A percentile compares a stretch with the other conserved stretches of the same genome.
Evolutionary conservation across 2,329 filamentous ascomycete species (phyloP).

Genomic region (Verticillium albo-atrum): DNA sequence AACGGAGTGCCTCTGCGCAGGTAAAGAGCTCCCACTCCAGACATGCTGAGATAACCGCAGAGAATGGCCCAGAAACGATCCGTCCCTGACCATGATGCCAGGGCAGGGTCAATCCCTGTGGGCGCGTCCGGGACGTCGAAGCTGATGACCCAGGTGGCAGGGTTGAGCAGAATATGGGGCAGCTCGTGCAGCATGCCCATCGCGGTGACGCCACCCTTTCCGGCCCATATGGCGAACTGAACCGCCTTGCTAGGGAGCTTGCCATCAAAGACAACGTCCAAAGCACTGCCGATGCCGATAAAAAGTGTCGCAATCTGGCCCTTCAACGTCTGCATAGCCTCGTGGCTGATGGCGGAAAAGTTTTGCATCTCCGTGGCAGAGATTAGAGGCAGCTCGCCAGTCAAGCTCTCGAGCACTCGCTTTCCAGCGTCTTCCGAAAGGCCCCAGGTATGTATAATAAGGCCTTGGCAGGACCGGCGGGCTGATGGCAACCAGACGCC

Average conservation of each 20-base stretch:
- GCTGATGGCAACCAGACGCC: conserved; percentile 6
- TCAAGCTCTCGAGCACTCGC: conserved; percentile 45
- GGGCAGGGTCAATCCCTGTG: conserved; percentile 43
- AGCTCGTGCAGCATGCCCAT: conserved; percentile 24
- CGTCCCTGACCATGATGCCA: conserved; percentile 63
- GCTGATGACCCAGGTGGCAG: conserved; percentile 55
- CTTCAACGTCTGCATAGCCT: conserved; percentile 60
- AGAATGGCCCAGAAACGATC: conserved; percentile 70
- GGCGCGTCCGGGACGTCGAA: conserved; percentile 38
- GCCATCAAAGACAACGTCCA: conserved; percentile 41
- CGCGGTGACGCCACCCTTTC: conserved; percentile 13
- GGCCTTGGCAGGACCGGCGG: not conserved
- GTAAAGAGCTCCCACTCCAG: conserved; percentile 71
- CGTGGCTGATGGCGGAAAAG: conserved; percentile 73
- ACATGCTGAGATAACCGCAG: conserved; percentile 76
- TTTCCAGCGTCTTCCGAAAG: conserved; percentile 37
- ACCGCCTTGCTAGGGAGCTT: conserved; percentile 29
- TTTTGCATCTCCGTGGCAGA: conserved; percentile 62
- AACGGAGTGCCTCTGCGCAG: conserved; percentile 69
- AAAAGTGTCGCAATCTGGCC: conserved; percentile 39
- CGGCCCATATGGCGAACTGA: conserved; percentile 12
- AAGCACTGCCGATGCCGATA: conserved; percentile 27
- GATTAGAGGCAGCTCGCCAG: conserved; percentile 45
- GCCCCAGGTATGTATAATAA: conserved; percentile 29
- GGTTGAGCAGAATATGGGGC: conserved; percentile 34